Base-by-base conservation (phyloP, 163 green algal genomes). In the Scenedesmus sp. region DNA sequence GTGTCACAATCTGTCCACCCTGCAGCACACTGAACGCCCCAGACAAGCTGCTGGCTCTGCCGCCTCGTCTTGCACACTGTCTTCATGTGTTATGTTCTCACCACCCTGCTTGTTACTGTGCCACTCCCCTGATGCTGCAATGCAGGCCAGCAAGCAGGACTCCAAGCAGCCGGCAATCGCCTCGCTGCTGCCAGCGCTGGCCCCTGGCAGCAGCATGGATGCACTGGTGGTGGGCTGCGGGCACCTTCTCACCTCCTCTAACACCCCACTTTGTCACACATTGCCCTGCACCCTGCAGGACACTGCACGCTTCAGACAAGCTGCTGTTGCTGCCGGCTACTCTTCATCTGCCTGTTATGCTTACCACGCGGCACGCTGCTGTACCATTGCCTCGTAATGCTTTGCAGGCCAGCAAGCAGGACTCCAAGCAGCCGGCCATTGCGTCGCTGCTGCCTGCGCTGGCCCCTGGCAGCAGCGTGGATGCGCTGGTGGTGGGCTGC, bases 191-290 rank as follows among this genome's bases (percentile, higher is more conserved):
- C 83, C 87, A 0, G 56, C 93, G 2, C 92, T 96, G 54, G 86
- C 96, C 13, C 62, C 91, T 7, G 20, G 73, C 34, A 67, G 64
- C 0, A 92, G 76, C 13, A 74, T 92, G 1, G 97, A 99, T 93
- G 97, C 97, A 0, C 94, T 93, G 9, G 95, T 99, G 10, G 97
- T 98, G 7, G 98, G 98, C 18, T 98, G 96, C 70, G 98, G 98
- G 0, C 98, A 46, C 34, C 34, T 46, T 46, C 34, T 46, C 34
- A 46, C 34, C 34, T 46, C 34, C 34, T 46, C 34, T 46, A 46
- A 46, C 34, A 46, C 34, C 34, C 34, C 34, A 46, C 34, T 46
- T 46, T 46, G 34, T 46, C 34, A 46, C 34, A 46, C 34, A 46
- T 46, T 46, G 34, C 34, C 34, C 34, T 46, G 34, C 34, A 46